Evolutionary conservation across 1,139 yeast genomes (phyloP).

Genomic region (Candida anutae): DNA sequence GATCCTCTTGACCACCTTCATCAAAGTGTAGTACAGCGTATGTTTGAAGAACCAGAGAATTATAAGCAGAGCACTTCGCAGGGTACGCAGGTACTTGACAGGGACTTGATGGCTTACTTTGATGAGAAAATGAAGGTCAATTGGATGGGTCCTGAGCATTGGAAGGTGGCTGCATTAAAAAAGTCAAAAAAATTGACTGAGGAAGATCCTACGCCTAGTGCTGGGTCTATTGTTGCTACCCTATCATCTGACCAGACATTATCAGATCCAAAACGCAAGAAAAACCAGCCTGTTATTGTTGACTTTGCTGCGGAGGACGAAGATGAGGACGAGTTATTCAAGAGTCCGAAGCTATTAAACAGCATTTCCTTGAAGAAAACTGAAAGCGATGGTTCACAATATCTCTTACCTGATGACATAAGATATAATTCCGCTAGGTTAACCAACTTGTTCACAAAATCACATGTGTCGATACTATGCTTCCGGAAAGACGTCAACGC

Average conservation of each 20-base stretch:
- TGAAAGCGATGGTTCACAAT: constrained; percentile 20
- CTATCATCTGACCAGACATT: constrained; percentile 3
- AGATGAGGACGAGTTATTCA: constrained; percentile 46
- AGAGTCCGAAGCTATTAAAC: constrained; percentile 26
- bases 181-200: constrained; percentile 12
- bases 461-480: constrained; percentile 34
- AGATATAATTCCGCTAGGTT: constrained; percentile 65
- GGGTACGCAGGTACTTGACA: constrained; percentile 41
- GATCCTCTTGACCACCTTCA: constrained; percentile 15
- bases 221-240: constrained; percentile 2
- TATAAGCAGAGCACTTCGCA: constrained; percentile 8
- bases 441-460: constrained; percentile 64
- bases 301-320: constrained; percentile 43
- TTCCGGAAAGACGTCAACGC: constrained; percentile 13
- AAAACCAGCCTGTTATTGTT: constrained; percentile 29
- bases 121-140: constrained; percentile 60
- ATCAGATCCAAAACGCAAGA: constrained; percentile 15
- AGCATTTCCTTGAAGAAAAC: constrained; percentile 19
- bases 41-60: constrained; percentile 15
- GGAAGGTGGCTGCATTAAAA: constrained; percentile 71
- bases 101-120: constrained; percentile 71
- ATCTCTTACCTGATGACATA: constrained; percentile 65
- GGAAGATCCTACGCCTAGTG: constrained; percentile 1
- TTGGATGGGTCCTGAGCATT: constrained; percentile 93
- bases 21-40: constrained; percentile 18